Percentiles rank a stretch among this genome's conserved stretches.
phyloP scores from a whole-genome alignment of 176 grass and related monocot genomes.

The Coix lacrymajobi region DNA sequence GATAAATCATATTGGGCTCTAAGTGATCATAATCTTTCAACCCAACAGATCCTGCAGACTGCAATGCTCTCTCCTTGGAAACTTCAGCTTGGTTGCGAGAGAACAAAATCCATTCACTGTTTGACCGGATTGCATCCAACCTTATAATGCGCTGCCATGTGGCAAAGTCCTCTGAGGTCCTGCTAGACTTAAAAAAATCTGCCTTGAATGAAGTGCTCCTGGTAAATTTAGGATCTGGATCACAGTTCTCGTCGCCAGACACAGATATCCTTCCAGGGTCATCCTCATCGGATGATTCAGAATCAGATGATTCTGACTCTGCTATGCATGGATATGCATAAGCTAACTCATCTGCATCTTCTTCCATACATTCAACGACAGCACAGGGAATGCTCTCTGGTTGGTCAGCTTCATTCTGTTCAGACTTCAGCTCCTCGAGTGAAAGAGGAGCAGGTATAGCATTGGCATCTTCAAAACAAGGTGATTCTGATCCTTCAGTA shows the following conservation, averaged over 20 bases:
- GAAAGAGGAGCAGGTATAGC: slow-evolving; percentile 18
- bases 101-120: slow-evolving; percentile 74
- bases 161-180: slow-evolving; percentile 63
- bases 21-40: slow-evolving; percentile 76
- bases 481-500: slow-evolving; percentile 59
- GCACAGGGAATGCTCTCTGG: slow-evolving; percentile 14
- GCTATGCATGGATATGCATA: slow-evolving; percentile 46
- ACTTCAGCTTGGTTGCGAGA: slow-evolving; percentile 51
- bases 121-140: slow-evolving; percentile 77
- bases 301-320: slow-evolving; percentile 80
- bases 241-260: slow-evolving; percentile 39
- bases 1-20: slow-evolving; percentile 71
- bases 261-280: slow-evolving; percentile 54
- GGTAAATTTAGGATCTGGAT: slow-evolving; percentile 52
- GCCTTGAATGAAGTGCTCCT: slow-evolving; percentile 53
- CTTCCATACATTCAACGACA: slow-evolving; percentile 26
- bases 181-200: slow-evolving; percentile 50
- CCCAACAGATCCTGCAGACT: slow-evolving; percentile 49
- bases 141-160: slow-evolving; percentile 97
- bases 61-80: slow-evolving; percentile 52
- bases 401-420: slow-evolving; percentile 36
- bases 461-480: slow-evolving; percentile 48
- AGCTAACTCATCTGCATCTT: slow-evolving; percentile 34
- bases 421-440: slow-evolving; percentile 45
- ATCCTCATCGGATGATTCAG: slow-evolving; percentile 82